Evolutionary conservation across 768 basidiomycete genomes (phyloP).

Genomic region (Trametes meyenii): DNA sequence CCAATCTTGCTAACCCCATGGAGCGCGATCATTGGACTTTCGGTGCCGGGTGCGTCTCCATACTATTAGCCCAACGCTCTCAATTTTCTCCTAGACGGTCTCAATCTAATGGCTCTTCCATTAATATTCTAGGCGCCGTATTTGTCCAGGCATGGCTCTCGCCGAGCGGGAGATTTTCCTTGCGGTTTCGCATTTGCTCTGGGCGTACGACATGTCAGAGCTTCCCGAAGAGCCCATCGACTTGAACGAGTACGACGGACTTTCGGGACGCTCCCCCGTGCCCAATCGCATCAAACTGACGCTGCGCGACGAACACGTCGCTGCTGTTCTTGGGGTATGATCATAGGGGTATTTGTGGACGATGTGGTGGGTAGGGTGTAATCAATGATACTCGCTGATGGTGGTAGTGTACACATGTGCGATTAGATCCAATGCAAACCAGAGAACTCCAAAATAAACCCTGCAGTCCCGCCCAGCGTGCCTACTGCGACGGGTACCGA

Average conservation of each 20-base stretch:
- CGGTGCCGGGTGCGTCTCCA: slow-evolving; percentile 44
- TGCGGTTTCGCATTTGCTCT: slow-evolving; percentile 48
- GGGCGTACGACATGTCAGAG: slow-evolving; percentile 47
- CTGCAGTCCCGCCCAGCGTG: background rate
- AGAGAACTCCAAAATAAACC: background rate
- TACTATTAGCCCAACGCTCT: no score
- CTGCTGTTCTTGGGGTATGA: background rate
- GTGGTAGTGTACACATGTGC: background rate
- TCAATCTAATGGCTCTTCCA: background rate
- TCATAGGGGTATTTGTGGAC: no score
- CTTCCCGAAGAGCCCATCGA: slow-evolving; percentile 47
- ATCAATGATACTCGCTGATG: background rate
- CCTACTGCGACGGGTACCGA: no score
- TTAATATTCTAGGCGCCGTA: slow-evolving; percentile 21
- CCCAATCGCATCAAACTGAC: slow-evolving; percentile 40
- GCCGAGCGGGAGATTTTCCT: slow-evolving; percentile 51
- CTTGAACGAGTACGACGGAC: slow-evolving; percentile 50
- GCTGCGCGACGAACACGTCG: slow-evolving; percentile 28
- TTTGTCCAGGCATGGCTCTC: slow-evolving; percentile 49
- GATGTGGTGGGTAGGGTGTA: no score
- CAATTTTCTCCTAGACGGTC: no score
- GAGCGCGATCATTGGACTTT: slow-evolving; percentile 56
- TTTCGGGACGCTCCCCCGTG: slow-evolving; percentile 48
- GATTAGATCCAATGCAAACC: background rate
- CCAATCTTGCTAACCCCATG: slow-evolving; percentile 43